These are phyloP conservation scores for Alloteropsis semialata DNA, from an alignment of 176 grass and related monocot genomes.

Conservation along the genomic window DNA sequence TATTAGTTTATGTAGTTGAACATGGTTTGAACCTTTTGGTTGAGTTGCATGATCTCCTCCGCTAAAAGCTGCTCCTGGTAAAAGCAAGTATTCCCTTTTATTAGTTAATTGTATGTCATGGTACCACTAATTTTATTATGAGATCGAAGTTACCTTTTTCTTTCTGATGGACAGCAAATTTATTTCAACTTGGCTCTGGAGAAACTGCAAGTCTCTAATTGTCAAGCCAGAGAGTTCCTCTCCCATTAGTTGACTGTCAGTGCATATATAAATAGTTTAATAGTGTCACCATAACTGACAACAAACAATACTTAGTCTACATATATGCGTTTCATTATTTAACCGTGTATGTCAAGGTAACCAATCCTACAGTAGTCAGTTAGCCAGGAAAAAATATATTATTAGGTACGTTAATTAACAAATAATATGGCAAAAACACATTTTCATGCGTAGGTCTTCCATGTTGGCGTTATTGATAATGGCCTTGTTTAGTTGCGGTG, in stretches of 20 bases:
- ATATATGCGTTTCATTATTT: not conserved
- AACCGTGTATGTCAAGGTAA: not conserved
- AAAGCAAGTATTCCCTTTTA: not conserved
- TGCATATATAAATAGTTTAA: not conserved
- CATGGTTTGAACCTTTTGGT: constrained; percentile 30
- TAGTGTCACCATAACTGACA: not conserved
- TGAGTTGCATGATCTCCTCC: constrained; percentile 21
- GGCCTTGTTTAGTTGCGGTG: too few species aligned
- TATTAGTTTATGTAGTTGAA: not conserved
- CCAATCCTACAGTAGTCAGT: too few species aligned
- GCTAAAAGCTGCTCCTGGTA: constrained; percentile 22
- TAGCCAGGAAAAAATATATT: too few species aligned
- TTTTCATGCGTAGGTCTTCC: too few species aligned
- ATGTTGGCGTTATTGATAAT: too few species aligned
- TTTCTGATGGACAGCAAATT: constrained; percentile 24
- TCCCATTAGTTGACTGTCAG: constrained; percentile 20
- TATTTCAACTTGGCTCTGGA: constrained; percentile 26
- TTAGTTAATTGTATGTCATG: not conserved
- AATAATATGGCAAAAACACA: too few species aligned
- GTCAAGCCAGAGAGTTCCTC: constrained; percentile 24
- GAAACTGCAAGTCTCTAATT: constrained; percentile 33
- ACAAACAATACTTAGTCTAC: not conserved
- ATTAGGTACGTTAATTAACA: too few species aligned
- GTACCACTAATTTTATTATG: not conserved
- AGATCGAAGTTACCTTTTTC: constrained; percentile 14